Conservation (phyloP, 2,329 filamentous ascomycete genomes). For the Davidsoniella australis region DNA sequence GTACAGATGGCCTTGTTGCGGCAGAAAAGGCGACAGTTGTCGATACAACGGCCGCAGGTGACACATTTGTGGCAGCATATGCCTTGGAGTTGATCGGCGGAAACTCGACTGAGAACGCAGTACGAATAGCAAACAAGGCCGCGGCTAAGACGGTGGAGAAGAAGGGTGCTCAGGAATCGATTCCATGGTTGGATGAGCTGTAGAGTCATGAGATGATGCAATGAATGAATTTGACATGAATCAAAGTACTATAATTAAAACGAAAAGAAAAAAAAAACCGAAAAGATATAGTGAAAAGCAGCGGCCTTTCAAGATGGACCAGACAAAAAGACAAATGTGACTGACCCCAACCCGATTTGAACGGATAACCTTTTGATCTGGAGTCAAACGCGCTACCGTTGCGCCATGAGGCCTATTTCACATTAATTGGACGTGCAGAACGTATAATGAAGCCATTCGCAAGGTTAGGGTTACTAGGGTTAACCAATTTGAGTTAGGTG, state of each 20-base stretch:
- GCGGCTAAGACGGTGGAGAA: slow-evolving; percentile 12
- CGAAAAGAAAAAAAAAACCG: too few species aligned
- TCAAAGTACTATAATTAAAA: not conserved
- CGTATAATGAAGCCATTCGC: too few species aligned
- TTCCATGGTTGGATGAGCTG: slow-evolving; percentile 12
- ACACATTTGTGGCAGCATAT: slow-evolving; percentile 59
- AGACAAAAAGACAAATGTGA: too few species aligned
- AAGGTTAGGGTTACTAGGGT: too few species aligned
- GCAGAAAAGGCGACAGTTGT: slow-evolving; percentile 40
- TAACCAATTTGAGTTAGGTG: too few species aligned
- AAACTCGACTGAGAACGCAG: slow-evolving; percentile 4
- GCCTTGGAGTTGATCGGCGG: slow-evolving; percentile 20
- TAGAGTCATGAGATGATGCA: not conserved
- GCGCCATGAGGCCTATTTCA: too few species aligned
- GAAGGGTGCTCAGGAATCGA: slow-evolving; percentile 12
- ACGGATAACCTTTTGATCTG: too few species aligned
- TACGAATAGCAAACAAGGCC: slow-evolving; percentile 10
- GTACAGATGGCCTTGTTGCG: slow-evolving; percentile 24
- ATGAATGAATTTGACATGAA: not conserved
- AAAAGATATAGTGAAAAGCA: too few species aligned
- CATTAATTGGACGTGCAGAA: too few species aligned
- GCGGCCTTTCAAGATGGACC: too few species aligned
- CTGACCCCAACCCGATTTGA: too few species aligned
- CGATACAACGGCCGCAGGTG: slow-evolving; percentile 59
- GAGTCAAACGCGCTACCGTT: too few species aligned